A percentile compares a stretch with the other conserved stretches of the same genome.
Evolutionary conservation across 1,139 yeast species (phyloP).

Genomic region (Komagataea norvegica): DNA sequence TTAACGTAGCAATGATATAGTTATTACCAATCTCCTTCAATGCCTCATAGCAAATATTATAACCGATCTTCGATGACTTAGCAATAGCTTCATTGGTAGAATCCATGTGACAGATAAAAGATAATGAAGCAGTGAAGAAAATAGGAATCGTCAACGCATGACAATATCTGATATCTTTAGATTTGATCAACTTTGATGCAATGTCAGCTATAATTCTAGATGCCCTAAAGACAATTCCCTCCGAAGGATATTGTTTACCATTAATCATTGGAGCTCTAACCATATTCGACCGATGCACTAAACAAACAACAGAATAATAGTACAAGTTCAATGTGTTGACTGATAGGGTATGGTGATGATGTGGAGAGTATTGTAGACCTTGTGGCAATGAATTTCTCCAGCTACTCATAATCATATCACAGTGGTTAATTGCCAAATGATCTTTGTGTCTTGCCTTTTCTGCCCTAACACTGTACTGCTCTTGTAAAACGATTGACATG

Average conservation of each 20-base stretch:
- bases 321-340: slow-evolving; percentile 64
- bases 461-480: slow-evolving; percentile 69
- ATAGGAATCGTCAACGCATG: slow-evolving; percentile 52
- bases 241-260: slow-evolving; percentile 37
- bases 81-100: slow-evolving; percentile 53
- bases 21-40: slow-evolving; percentile 47
- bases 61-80: slow-evolving; percentile 55
- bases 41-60: slow-evolving; percentile 44
- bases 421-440: slow-evolving; percentile 45
- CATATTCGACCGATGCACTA: slow-evolving; percentile 70
- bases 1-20: slow-evolving; percentile 34
- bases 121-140: slow-evolving; percentile 63
- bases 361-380: slow-evolving; percentile 55
- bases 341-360: slow-evolving; percentile 53
- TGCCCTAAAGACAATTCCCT: slow-evolving; percentile 85
- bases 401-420: slow-evolving; percentile 75
- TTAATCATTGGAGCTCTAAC: slow-evolving; percentile 22
- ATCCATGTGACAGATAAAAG: slow-evolving; percentile 72
- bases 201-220: slow-evolving; percentile 75
- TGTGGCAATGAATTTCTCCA: slow-evolving; percentile 73
- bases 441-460: slow-evolving; percentile 54
- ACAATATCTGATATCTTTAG: slow-evolving; percentile 47
- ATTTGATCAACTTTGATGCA: slow-evolving; percentile 51
- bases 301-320: slow-evolving; percentile 66
- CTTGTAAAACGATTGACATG: slow-evolving; percentile 65